Evolutionary conservation across 805 yeast species (phyloP), one percentile per base, ranked within the genome.

Genomic region (Spathaspora arborariae): DNA sequence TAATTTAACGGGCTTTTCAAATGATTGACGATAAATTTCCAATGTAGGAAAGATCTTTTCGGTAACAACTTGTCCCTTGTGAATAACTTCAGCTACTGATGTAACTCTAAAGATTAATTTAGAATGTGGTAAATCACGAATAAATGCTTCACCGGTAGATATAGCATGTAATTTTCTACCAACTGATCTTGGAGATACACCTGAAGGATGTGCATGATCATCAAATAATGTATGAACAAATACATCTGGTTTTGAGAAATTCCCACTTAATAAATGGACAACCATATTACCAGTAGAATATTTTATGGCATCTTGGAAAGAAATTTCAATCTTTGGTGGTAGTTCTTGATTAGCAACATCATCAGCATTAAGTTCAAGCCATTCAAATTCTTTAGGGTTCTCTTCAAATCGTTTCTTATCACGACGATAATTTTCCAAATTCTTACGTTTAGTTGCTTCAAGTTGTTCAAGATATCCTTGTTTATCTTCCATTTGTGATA

Each of bases 41-140:
- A 70, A 47, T 4, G 88, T 84, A 26, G 69, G 60, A 48, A 73
- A 74, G 5, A 67, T 60, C 46, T 68, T 68, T 55, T 83, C 88
- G 4, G 72, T 67, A 18, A 80, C 48, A 22, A 87, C 58, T 34
- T 84, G 82, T 39, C 73, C 73, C 8, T 65, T 62, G 19, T 67
- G 67, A 22, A 64, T 72, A 11, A 79, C 81, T 27, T 73, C 71
- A 16, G 71, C 74, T 44, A 70, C 76, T 46, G 75, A 78, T 1
- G 86, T 64, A n/a, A 82, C 59, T 60, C 92, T 74, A 52, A 87
- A 66, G 33, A 80, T 64, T 38, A 80, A 52, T 41, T 64, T 70
- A 33, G 90, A 83, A 59, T 85, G 74, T 37, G 78, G 76, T 56
- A 87, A 72, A 60, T 87, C 94, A 62, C 95, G 79, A 42, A 87